Evolutionary conservation across 768 basidiomycete species (phyloP).

Genomic region (Boletus pseudopeckii): DNA sequence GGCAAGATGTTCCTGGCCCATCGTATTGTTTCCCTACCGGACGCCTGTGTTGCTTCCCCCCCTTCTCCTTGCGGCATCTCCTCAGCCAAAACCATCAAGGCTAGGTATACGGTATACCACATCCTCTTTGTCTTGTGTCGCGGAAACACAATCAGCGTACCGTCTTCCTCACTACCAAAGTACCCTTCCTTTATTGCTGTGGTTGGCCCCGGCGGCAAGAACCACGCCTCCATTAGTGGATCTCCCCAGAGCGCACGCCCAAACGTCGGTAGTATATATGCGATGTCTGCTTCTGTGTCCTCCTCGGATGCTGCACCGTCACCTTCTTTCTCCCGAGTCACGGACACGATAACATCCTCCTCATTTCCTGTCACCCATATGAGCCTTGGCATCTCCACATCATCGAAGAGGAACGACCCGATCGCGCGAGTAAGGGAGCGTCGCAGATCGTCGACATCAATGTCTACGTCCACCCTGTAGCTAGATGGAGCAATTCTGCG

Average conservation of each 20-base stretch:
- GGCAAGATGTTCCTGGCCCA: conserved; percentile 43
- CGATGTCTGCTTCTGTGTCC: conserved; percentile 25
- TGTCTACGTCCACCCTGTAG: conserved; percentile 18
- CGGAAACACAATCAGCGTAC: conserved; percentile 49
- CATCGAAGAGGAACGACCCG: conserved; percentile 71
- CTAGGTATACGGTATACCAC: conserved; percentile 73
- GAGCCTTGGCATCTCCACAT: conserved; percentile 67
- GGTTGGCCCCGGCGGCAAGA: conserved; percentile 47
- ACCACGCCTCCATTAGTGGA: conserved; percentile 66
- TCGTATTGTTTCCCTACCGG: conserved; percentile 22
- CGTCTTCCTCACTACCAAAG: conserved; percentile 41
- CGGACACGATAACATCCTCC: conserved; percentile 53
- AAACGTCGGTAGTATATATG: conserved; percentile 39
- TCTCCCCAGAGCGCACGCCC: conserved; percentile 71
- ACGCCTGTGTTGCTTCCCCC: conserved; percentile 20
- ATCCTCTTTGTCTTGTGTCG: conserved; percentile 72
- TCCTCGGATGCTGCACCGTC: conserved; percentile 10
- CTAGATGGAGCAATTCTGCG: conserved; percentile 8
- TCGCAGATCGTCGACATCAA: conserved; percentile 42
- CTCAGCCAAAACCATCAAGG: conserved; percentile 48
- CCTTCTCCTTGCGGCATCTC: conserved; percentile 27
- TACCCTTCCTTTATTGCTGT: conserved; percentile 62
- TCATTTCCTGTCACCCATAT: conserved; percentile 61
- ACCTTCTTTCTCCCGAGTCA: conserved; percentile 19
- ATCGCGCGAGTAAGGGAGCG: conserved; percentile 63